These are phyloP conservation scores for Aegle marmelos DNA, from an alignment of 345 rosid species.

Conservation along the genomic window DNA sequence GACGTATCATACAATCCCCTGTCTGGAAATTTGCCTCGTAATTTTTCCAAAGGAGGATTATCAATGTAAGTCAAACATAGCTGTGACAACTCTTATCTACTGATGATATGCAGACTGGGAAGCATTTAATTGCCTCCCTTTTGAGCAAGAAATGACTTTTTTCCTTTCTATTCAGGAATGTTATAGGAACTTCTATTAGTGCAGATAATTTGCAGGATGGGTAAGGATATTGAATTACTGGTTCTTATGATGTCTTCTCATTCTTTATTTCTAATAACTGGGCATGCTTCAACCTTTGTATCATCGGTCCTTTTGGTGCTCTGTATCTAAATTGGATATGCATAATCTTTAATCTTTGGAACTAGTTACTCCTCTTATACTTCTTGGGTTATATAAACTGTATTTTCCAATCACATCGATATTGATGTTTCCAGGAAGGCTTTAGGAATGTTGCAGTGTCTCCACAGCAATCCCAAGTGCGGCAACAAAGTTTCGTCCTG, in stretches of 20 bases:
- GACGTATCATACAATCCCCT: constrained; percentile 60
- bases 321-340: not conserved
- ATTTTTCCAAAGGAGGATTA: constrained; percentile 25
- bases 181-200: constrained; percentile 44
- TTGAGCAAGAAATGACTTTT: constrained; percentile 8
- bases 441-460: constrained; percentile 43
- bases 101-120: not conserved
- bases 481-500: constrained; percentile 34
- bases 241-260: not conserved
- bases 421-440: constrained; percentile 34
- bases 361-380: not conserved
- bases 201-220: constrained; percentile 27
- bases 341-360: not conserved
- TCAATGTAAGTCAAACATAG: constrained; percentile 40
- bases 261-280: not conserved
- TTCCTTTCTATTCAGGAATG: constrained; percentile 35
- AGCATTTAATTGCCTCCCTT: not conserved
- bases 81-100: not conserved
- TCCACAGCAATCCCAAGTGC: constrained; percentile 36
- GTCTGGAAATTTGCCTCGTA: constrained; percentile 40
- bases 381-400: not conserved
- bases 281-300: not conserved
- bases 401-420: not conserved
- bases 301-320: not conserved
- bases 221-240: constrained; percentile 20